These are phyloP conservation scores for Sporothrix inflata DNA, from an alignment of 2,329 filamentous ascomycete species.

Conservation along the genomic window DNA sequence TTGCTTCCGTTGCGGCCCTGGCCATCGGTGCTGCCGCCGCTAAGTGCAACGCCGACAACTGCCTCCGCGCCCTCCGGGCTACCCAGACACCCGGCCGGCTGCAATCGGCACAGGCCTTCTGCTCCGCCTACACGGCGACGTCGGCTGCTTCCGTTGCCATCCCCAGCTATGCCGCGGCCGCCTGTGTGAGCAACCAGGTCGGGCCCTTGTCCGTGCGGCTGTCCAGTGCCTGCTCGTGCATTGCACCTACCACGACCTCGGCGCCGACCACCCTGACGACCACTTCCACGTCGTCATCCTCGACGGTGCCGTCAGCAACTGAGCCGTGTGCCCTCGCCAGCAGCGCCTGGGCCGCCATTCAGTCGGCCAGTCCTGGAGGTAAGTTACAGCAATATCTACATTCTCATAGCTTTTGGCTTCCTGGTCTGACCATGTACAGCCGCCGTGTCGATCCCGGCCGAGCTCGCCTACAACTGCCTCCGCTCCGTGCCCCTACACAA, in stretches of 20 bases:
- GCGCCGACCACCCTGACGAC: background rate
- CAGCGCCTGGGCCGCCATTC: constrained; percentile 32
- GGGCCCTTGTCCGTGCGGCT: constrained; percentile 33
- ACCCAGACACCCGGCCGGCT: constrained; percentile 42
- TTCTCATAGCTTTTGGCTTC: too few relatives aligned
- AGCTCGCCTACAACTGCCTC: constrained; percentile 47
- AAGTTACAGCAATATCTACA: too few relatives aligned
- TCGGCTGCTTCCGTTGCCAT: constrained; percentile 29
- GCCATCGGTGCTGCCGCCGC: background rate
- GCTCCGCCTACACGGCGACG: constrained; percentile 36
- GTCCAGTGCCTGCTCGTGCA: constrained; percentile 37
- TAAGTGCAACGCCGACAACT: constrained; percentile 41
- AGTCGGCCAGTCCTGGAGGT: constrained; percentile 19
- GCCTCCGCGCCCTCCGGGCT: constrained; percentile 44
- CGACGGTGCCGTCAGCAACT: background rate
- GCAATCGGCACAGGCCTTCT: constrained; percentile 42
- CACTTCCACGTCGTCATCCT: background rate
- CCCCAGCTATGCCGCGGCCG: constrained; percentile 34
- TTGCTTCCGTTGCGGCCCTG: constrained; percentile 1
- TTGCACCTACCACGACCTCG: constrained; percentile 24
- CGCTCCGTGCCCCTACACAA: constrained; percentile 48
- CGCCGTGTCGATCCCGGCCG: constrained; percentile 44
- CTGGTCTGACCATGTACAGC: constrained; percentile 21
- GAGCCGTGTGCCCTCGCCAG: constrained; percentile 33
- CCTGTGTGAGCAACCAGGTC: constrained; percentile 35